phyloP scores from a whole-genome alignment of 2,329 filamentous ascomycete species.

The Colletotrichum musicola region DNA sequence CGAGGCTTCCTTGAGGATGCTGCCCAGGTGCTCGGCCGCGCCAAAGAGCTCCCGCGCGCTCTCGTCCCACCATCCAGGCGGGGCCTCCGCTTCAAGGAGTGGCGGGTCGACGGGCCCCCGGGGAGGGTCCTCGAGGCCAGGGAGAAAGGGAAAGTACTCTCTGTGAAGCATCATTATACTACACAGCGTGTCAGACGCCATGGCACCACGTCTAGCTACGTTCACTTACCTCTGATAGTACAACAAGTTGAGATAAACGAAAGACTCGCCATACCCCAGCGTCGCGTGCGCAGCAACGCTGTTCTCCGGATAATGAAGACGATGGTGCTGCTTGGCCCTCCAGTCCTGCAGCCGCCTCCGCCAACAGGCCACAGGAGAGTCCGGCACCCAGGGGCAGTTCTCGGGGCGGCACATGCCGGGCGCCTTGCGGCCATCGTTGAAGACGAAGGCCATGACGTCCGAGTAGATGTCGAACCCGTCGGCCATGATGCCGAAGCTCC shows the following conservation, averaged over 20 bases:
- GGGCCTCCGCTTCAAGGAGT: constrained; percentile 52
- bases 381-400: constrained; percentile 55
- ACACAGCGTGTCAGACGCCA: neutral
- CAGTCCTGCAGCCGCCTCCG: constrained; percentile 49
- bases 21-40: constrained; percentile 51
- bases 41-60: constrained; percentile 52
- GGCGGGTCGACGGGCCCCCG: constrained; percentile 56
- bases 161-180: constrained; percentile 57
- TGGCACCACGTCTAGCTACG: neutral
- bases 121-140: constrained; percentile 50
- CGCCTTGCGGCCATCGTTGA: constrained; percentile 56
- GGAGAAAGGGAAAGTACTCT: constrained; percentile 60
- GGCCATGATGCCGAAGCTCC: constrained; percentile 52
- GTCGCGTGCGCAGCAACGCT: constrained; percentile 54
- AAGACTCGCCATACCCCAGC: constrained; percentile 55
- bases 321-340: constrained; percentile 50
- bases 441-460: constrained; percentile 55
- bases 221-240: constrained; percentile 56
- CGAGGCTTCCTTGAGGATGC: constrained; percentile 52
- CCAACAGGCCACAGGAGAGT: constrained; percentile 51
- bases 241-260: constrained; percentile 57
- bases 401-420: constrained; percentile 53
- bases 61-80: constrained; percentile 55
- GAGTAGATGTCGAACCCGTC: constrained; percentile 60
- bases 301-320: constrained; percentile 52